A percentile compares a stretch with the other conserved stretches of the same genome.
Conservation (phyloP, 495 filamentous ascomycete genomes). For the Podospora anserina region DNA sequence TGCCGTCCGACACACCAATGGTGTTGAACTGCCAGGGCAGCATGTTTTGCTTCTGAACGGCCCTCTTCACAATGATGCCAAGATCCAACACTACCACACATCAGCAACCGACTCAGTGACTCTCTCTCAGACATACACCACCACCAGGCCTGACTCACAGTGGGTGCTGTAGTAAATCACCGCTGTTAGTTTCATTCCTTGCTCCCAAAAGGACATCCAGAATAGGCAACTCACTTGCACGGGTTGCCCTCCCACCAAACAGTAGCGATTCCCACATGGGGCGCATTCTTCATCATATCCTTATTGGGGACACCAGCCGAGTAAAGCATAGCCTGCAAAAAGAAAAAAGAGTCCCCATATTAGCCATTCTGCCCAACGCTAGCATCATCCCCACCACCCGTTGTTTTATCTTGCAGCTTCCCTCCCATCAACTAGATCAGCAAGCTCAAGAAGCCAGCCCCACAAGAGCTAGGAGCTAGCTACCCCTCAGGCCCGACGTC, state of each 20-base stretch:
- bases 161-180: slow-evolving; percentile 38
- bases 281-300: slow-evolving; percentile 82
- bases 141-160: slow-evolving; percentile 31
- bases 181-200: slow-evolving; percentile 16
- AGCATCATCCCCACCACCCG: neutral
- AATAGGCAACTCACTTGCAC: slow-evolving; percentile 49
- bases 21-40: slow-evolving; percentile 93
- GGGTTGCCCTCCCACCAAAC: slow-evolving; percentile 99
- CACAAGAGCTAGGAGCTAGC: neutral
- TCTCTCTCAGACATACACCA: neutral
- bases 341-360: neutral
- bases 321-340: slow-evolving; percentile 83
- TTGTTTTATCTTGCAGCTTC: neutral
- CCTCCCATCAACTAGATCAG: neutral
- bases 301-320: slow-evolving; percentile 83
- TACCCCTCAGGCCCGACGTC: slow-evolving; percentile 5
- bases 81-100: slow-evolving; percentile 69
- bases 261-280: slow-evolving; percentile 83
- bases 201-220: neutral
- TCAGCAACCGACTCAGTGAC: neutral
- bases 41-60: slow-evolving; percentile 78
- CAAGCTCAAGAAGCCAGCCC: neutral
- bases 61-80: slow-evolving; percentile 83
- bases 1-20: slow-evolving; percentile 87
- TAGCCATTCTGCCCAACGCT: slow-evolving; percentile 7